phyloP scores from a whole-genome alignment of 2,329 filamentous ascomycete species.

The Fusarium sp. region DNA sequence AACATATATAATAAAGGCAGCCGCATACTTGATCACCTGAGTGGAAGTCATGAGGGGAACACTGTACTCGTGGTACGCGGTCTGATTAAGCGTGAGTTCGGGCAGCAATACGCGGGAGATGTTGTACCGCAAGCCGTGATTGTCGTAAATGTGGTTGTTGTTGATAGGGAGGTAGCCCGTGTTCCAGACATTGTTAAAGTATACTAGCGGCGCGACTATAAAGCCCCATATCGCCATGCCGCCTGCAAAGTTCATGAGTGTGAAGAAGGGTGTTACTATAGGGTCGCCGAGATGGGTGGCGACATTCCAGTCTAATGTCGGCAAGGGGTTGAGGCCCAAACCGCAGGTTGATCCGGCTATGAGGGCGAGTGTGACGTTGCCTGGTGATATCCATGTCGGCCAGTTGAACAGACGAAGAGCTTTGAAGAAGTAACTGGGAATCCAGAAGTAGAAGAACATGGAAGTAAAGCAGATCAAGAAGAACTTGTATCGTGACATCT shows the following conservation, averaged over 20 bases:
- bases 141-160: constrained; percentile 64
- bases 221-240: constrained; percentile 61
- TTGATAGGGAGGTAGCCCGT: constrained; percentile 66
- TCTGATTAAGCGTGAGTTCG: constrained; percentile 59
- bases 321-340: constrained; percentile 50
- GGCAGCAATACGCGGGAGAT: constrained; percentile 60
- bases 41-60: constrained; percentile 61
- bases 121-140: constrained; percentile 61
- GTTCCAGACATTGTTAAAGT: constrained; percentile 58
- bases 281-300: constrained; percentile 43
- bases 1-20: constrained; percentile 44
- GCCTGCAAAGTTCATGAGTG: constrained; percentile 41
- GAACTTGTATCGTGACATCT: constrained; percentile 48
- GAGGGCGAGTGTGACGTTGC: constrained; percentile 48
- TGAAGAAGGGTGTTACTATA: constrained; percentile 45
- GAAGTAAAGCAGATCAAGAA: constrained; percentile 53
- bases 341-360: constrained; percentile 50
- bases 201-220: constrained; percentile 58
- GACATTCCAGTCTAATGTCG: constrained; percentile 55
- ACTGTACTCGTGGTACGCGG: constrained; percentile 60
- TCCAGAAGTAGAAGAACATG: constrained; percentile 63
- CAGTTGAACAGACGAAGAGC: constrained; percentile 58
- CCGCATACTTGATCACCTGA: constrained; percentile 51
- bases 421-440: constrained; percentile 60
- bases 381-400: constrained; percentile 60